Evolutionary conservation across 2,329 filamentous ascomycete species (phyloP), one percentile per base, ranked within the genome.

Genomic region (Pseudogymnoascus pannorum): DNA sequence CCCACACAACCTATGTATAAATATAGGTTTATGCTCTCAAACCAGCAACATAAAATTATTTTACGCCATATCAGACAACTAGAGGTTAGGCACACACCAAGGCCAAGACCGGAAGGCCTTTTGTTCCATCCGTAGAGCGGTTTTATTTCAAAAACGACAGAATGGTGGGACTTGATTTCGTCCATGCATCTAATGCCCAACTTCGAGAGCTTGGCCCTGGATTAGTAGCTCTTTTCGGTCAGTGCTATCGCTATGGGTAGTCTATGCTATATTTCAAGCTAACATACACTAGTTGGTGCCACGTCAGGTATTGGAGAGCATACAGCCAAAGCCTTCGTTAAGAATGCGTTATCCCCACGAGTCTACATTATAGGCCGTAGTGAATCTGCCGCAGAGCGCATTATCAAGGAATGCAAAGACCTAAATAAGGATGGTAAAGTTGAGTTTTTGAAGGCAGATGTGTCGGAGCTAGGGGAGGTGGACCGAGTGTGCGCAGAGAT

Each of bases 401-500:
- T 81, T 33, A 66, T 74, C 5, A 67, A 68, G 4, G 77, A 81
- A 63, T 78, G 77, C 60, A 68, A 73, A 58, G 63, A 65, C 12
- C 60, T 79, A 14, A 81, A 80, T 61, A 73, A 78, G 0, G 71
- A 75, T 11, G 78, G 76, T 5, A 67, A 73, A 7, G 78, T 76
- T 62, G 72, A 67, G n/a, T 82, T 81, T 67, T 68, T 80, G 16
- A 66, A 72, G 40, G 72, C 72, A n/a, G 78, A 83, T 63, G 71
- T 79, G 3, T 75, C 75, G 29, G 70, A 81, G 36, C 66, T 83
- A n/a, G 69, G 68, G 14, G 76, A 75, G 22, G 79, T 82, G 2
- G 80, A 83, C 64, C 69, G 74, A 5, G 74, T 77, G 1, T 83
- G 80, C 68, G 70, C 72, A 5, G 75, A 82, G 59, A 81, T 87